Base-by-base conservation (phyloP, 225 moss, liverwort and hornwort species). In the Marchantia polymorpha region DNA sequence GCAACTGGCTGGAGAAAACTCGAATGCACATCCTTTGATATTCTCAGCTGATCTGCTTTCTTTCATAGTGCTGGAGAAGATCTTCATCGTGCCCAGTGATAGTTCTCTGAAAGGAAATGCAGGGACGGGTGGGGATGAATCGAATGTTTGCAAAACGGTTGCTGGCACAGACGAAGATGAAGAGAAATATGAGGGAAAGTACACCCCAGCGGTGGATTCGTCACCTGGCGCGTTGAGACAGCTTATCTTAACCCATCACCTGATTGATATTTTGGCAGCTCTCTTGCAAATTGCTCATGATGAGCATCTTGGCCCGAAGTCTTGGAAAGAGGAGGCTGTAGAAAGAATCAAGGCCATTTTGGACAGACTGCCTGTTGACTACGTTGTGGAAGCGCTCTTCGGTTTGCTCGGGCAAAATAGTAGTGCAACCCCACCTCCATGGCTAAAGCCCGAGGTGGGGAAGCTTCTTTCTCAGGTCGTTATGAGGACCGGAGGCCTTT, bases 211-310 rank as follows among this genome's bases (percentile, higher is more conserved):
- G 8, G 63, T 84, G 47, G 79, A 75, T 22, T 84, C 84, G 63
- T 85, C 87, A 80, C 88, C 84, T 63, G 86, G 84, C 74, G 87
- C 91, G 77, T 77, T 95, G 68, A 83, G 84, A 48, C 87, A 92
- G 73, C 90, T 93, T 69, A 86, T 93, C 58, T 69, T 90, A 7
- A 87, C 91, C 71, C 90, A 91, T 80, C 95, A 95, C 67, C 90
- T 95, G 72, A 87, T 86, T 82, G 95, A 95, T 88, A 86, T 93
- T 23, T 85, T 91, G 78, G 95, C 93, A 75, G 93, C 93, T 31
- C 89, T 88, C 81, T 55, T 95, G 77, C 91, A 95, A 80, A 88
- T 92, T 83, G 81, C 87, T 22, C 69, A 79, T 74, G 83, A 80
- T 67, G 79, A 26, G 30, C 77, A 60, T 23, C 25, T 52, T 29